Base-by-base conservation (phyloP, 345 rosid genomes). In the Aegle marmelos region DNA sequence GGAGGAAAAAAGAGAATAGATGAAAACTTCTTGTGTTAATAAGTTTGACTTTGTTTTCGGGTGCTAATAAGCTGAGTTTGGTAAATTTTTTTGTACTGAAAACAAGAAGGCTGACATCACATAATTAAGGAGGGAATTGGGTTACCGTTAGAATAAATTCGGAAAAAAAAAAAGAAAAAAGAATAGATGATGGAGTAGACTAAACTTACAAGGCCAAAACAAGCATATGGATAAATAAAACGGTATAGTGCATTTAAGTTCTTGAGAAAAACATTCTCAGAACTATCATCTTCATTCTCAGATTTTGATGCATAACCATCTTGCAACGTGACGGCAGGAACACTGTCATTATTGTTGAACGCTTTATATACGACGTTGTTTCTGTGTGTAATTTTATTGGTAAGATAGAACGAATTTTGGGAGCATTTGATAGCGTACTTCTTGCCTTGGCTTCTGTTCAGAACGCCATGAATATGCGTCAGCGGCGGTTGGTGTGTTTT, bases 151-250 rank as follows among this genome's bases (percentile, higher is more conserved):
- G 50, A 41, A 10, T 11, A 11, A 41, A 11, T 11, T 39, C 9
- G 7, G 9, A 37, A 36, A 1, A 1, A 0, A 37, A 37, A 39
- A 34, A 5, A 34, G 1, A 5, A 9, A 41, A 2, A 41, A 7
- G 14, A 10, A 41, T 3, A 41, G 48, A 41, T 41, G 16, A 41
- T 16, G 2, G 56, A 50, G 56, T 50, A 50, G n/a, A 8, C 10
- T 11, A 21, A 31, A 79, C 85, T 83, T 56, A 83, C 83, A 17
- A 82, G 69, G 78, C 86, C 83, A 68, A 76, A 67, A 1, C 77
- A 62, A 13, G 86, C 77, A 17, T 83, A 80, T 6, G 83, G 83
- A 48, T 83, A 80, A n/a, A 80, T 76, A 63, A 83, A 83, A 17
- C 30, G 57, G 79, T 54, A 76, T 14, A 83, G 39, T 2, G 74